Percentiles rank a stretch among this genome's conserved stretches.
Evolutionary conservation across 192 early-diverging fungal species (phyloP).

Genomic region (Chytriomyces confervae): DNA sequence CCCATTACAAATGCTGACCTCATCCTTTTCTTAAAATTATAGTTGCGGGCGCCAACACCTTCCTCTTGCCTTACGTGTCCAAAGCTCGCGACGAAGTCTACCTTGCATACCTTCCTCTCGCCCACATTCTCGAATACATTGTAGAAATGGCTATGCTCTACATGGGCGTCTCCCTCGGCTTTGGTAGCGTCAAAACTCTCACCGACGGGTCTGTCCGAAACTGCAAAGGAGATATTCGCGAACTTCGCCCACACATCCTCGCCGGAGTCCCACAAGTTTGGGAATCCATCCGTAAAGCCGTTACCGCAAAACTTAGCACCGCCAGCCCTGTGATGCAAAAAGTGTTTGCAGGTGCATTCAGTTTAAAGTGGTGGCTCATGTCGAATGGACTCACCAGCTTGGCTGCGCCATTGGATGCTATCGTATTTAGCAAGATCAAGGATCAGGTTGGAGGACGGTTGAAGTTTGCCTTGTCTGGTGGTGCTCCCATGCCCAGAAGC

Average conservation of each 20-base stretch:
- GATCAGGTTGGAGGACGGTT: slow-evolving; percentile 85
- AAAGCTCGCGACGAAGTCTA: slow-evolving; percentile 52
- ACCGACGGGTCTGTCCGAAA: slow-evolving; percentile 58
- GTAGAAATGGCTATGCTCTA: slow-evolving; percentile 75
- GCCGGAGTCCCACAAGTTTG: slow-evolving; percentile 72
- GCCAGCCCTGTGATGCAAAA: slow-evolving; percentile 63
- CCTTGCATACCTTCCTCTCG: slow-evolving; percentile 63
- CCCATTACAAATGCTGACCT: not conserved
- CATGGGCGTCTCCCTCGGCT: slow-evolving; percentile 64
- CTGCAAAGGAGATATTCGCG: slow-evolving; percentile 58
- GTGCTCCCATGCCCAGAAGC: slow-evolving; percentile 85
- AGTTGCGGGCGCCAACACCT: slow-evolving; percentile 65
- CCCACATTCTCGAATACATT: slow-evolving; percentile 85
- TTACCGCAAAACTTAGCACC: slow-evolving; percentile 67
- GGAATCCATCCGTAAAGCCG: slow-evolving; percentile 57
- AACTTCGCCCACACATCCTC: slow-evolving; percentile 72
- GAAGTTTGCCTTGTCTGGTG: slow-evolving; percentile 80
- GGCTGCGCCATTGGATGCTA: slow-evolving; percentile 66
- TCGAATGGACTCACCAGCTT: slow-evolving; percentile 59
- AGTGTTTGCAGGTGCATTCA: slow-evolving; percentile 80
- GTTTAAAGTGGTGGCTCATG: not conserved
- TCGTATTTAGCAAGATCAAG: slow-evolving; percentile 84
- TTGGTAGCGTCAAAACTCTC: slow-evolving; percentile 70
- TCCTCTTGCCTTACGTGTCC: slow-evolving; percentile 59
- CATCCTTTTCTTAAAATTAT: slow-evolving; percentile 53